phyloP scores from a whole-genome alignment of 2,329 filamentous ascomycete genomes.

The Epichloe aotearoae region DNA sequence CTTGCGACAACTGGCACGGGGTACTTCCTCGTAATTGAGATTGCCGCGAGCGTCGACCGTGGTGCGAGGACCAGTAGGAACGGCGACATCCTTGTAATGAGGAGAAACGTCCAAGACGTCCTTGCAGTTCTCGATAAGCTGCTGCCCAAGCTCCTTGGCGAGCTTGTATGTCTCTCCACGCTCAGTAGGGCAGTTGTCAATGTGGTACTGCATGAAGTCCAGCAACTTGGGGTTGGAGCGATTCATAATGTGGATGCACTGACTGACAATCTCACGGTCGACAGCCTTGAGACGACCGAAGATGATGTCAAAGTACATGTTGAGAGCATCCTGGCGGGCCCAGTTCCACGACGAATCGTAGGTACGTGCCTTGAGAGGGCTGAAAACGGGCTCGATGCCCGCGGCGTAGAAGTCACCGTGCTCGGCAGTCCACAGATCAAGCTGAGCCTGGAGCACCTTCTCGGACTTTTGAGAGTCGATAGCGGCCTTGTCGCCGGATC shows the following conservation, averaged over 20 bases:
- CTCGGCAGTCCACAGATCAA: conserved; percentile 90
- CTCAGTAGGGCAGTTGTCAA: conserved; percentile 94
- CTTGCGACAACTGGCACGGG: conserved; percentile 82
- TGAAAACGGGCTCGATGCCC: conserved; percentile 91
- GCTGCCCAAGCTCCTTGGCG: conserved; percentile 85
- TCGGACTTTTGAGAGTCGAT: conserved; percentile 74
- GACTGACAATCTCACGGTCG: conserved; percentile 95
- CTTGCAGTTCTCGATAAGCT: conserved; percentile 95
- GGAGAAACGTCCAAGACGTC: conserved; percentile 75
- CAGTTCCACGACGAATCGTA: conserved; percentile 99
- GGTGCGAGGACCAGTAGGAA: conserved; percentile 85
- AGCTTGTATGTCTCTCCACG: conserved; percentile 94
- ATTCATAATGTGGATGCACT: conserved; percentile 99
- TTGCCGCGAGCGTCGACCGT: conserved; percentile 88
- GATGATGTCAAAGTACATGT: conserved; percentile 99
- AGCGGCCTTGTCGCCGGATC: conserved; percentile 90
- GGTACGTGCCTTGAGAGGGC: conserved; percentile 79
- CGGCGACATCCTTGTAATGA: conserved; percentile 87
- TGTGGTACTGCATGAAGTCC: conserved; percentile 99
- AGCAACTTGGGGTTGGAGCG: conserved; percentile 89
- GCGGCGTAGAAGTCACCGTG: conserved; percentile 94
- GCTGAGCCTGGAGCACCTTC: conserved; percentile 76
- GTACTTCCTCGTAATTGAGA: conserved; percentile 80
- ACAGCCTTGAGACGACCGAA: conserved; percentile 88
- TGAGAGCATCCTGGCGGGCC: conserved; percentile 92